Evolutionary conservation across 768 basidiomycete genomes (phyloP).

Genomic region (Trametes coccinea): DNA sequence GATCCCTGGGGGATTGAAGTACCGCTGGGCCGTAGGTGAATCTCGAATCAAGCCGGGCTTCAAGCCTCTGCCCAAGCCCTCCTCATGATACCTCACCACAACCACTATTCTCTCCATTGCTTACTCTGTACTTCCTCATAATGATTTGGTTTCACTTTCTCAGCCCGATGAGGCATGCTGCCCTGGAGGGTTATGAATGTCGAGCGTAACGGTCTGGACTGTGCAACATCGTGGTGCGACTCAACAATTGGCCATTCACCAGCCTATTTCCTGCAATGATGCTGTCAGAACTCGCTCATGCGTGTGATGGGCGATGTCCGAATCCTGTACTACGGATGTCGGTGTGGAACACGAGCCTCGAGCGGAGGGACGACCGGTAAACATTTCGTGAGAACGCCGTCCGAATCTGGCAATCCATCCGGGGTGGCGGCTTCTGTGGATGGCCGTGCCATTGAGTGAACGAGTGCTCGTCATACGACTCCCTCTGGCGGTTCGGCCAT

Average conservation of each 20-base stretch:
- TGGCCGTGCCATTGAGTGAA: background rate
- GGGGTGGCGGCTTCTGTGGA: background rate
- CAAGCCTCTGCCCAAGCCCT: conserved; percentile 10
- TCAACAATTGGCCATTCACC: too few relatives aligned
- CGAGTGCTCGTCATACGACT: conserved; percentile 1
- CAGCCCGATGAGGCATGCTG: background rate
- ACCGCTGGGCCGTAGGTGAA: conserved; percentile 64
- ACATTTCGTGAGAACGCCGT: conserved; percentile 10
- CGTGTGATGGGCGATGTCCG: too few relatives aligned
- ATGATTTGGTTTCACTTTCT: background rate
- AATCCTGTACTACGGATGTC: too few relatives aligned
- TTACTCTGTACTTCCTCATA: background rate
- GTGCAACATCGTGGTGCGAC: too few relatives aligned
- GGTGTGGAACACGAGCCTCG: too few relatives aligned
- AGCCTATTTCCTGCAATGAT: too few relatives aligned
- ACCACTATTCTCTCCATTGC: background rate
- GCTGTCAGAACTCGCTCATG: too few relatives aligned
- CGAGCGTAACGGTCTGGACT: too few relatives aligned
- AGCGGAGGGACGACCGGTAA: too few relatives aligned
- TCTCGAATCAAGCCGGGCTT: conserved; percentile 36
- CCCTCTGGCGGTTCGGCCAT: conserved; percentile 1
- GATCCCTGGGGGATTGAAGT: conserved; percentile 75
- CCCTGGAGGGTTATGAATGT: too few relatives aligned
- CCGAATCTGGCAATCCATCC: conserved; percentile 5
- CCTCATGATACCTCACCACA: background rate